These are phyloP conservation scores for Colletotrichum tropicale DNA, from an alignment of 2,329 filamentous ascomycete genomes.

Conservation along the genomic window DNA sequence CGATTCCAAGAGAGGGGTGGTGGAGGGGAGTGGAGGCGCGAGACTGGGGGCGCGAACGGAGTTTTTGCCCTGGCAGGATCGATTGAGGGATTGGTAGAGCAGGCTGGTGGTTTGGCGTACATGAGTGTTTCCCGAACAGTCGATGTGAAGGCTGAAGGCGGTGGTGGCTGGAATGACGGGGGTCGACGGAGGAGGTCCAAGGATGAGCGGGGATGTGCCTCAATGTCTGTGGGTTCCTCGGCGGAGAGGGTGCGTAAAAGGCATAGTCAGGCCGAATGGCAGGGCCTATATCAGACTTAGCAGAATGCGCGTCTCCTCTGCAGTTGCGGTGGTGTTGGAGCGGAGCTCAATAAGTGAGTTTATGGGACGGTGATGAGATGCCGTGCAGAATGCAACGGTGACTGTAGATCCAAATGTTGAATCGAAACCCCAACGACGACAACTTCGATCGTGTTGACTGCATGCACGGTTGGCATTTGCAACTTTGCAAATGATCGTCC, in stretches of 20 bases:
- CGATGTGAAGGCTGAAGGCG: background rate
- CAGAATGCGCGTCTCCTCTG: background rate
- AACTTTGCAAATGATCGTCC: background rate
- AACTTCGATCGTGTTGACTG: background rate
- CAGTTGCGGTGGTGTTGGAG: background rate
- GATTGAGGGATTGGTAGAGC: background rate
- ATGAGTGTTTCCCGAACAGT: background rate
- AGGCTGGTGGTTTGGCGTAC: background rate
- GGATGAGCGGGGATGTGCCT: background rate
- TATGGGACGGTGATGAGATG: background rate
- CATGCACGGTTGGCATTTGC: background rate
- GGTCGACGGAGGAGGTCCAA: background rate
- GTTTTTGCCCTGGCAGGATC: background rate
- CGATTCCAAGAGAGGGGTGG: slow-evolving; percentile 10
- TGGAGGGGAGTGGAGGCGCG: slow-evolving; percentile 3
- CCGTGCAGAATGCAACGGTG: background rate
- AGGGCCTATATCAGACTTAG: background rate
- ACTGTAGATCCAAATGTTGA: background rate
- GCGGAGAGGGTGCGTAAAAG: slow-evolving; percentile 7
- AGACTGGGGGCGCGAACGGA: slow-evolving; percentile 8
- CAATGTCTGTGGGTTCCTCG: background rate
- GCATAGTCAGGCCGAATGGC: background rate
- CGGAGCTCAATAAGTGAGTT: slow-evolving; percentile 8
- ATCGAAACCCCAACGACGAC: background rate
- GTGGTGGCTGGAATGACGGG: background rate